Evolutionary conservation across 805 yeast species (phyloP).

Genomic region (Wickerhamomyces bisporus): DNA sequence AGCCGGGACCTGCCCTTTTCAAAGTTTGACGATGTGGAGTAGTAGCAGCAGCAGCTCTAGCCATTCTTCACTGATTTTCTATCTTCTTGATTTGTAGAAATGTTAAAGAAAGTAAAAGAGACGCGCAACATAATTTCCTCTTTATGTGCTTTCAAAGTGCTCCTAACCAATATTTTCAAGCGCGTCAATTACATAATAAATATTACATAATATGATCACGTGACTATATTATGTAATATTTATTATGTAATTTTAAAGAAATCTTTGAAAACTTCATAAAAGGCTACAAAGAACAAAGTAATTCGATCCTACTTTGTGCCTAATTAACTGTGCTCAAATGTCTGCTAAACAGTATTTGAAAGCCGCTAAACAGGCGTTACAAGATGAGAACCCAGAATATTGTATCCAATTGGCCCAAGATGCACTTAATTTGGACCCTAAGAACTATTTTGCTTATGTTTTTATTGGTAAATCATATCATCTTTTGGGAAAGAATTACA

Average conservation of each 20-base stretch:
- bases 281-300: too few relatives aligned
- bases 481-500: conserved; percentile 30
- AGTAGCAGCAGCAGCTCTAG: conserved; percentile 6
- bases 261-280: too few relatives aligned
- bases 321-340: too few relatives aligned
- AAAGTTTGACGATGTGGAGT: conserved; percentile 2
- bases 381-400: conserved; percentile 52
- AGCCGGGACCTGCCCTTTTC: background rate
- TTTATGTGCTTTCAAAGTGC: too few relatives aligned
- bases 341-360: conserved; percentile 36
- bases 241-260: too few relatives aligned
- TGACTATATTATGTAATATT: background rate
- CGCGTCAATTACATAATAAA: background rate
- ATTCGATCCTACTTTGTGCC: too few relatives aligned
- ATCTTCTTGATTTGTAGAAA: background rate
- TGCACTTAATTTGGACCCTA: conserved; percentile 49
- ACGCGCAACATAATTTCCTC: too few relatives aligned
- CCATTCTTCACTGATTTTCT: conserved; percentile 1
- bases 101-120: background rate
- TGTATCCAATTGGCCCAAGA: conserved; percentile 54
- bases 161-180: background rate
- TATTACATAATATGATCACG: too few relatives aligned
- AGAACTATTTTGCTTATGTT: conserved; percentile 60
- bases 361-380: conserved; percentile 47
- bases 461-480: conserved; percentile 70